Evolutionary conservation across 345 rosid species (phyloP).

Genomic region (Eucalyptus sp.): DNA sequence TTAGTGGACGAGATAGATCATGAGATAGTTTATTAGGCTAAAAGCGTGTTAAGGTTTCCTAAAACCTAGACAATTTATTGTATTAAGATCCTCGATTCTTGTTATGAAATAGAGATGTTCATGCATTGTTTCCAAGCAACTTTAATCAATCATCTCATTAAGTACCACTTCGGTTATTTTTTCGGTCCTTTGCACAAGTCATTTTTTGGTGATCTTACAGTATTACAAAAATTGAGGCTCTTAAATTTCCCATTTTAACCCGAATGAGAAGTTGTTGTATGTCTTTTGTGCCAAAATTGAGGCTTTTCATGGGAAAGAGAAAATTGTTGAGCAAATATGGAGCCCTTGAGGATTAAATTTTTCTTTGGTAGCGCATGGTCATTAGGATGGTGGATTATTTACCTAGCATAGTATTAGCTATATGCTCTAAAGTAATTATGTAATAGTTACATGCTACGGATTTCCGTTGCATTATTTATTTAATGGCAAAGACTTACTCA

Average conservation of each 20-base stretch:
- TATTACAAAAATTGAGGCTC: not conserved
- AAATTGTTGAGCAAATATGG: not conserved
- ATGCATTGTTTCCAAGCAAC: not conserved
- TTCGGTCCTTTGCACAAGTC: not conserved
- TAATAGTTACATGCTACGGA: no score
- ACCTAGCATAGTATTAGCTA: not conserved
- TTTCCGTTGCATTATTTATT: no score
- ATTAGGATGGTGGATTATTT: not conserved
- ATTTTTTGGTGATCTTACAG: not conserved
- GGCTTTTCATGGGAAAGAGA: not conserved
- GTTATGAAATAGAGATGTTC: not conserved
- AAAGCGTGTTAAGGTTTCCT: not conserved
- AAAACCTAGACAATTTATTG: not conserved
- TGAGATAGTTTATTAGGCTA: not conserved
- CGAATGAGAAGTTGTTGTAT: not conserved
- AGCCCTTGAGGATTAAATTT: not conserved
- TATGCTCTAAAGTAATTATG: no score
- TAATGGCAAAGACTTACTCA: no score
- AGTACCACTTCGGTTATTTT: not conserved
- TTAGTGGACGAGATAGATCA: not conserved
- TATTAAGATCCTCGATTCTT: not conserved
- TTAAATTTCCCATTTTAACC: not conserved
- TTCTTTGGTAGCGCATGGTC: not conserved
- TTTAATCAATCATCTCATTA: not conserved
- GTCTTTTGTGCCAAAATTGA: not conserved